Evolutionary conservation across 140 eudicot genomes (phyloP), one percentile per base, ranked within the genome.

Genomic region (Oenanthe javanica): DNA sequence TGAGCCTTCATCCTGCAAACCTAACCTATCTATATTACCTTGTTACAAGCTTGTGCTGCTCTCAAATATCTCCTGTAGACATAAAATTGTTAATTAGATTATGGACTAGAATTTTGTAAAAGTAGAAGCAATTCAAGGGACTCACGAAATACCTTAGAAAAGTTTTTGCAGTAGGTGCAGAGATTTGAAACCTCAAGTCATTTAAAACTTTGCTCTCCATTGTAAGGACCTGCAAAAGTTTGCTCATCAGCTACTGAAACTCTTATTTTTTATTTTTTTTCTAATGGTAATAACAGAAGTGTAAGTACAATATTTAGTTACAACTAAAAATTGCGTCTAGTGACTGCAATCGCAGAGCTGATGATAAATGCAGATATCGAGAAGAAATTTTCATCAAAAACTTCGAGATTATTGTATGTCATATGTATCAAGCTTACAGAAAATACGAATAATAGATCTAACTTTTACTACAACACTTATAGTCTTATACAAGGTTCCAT

Each of bases 121-220:
- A 67, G 25, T 27, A 36, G n/a, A 19, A 9, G 27, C 13, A 61
- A n/a, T 43, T 73, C 9, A 61, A 59, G 31, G 2, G 31, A 59
- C 69, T 59, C 69, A 2, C 9, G 31, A 7, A 61, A 61, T 83
- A 90, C 96, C 96, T 87, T 66, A 92, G 84, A 82, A 92, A 92
- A 47, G 88, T 84, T 82, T 87, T 87, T 27, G 87, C 76, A 52
- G 96, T 92, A 31, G 96, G 97, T 77, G 84, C 76, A 57, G 92
- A 86, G 71, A 90, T 81, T 59, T 82, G 96, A 84, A 90, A 92
- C 38, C 79, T 82, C 75, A 90, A 69, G 61, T 45, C 49, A 82
- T 90, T 88, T 75, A 92, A 85, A 83, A 92, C 95, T 64, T 85
- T 82, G 77, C 84, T 77, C 86, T 92, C 97, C 93, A 92, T 89